Conservation (phyloP, 495 filamentous ascomycete genomes). For the Podospora australis region DNA sequence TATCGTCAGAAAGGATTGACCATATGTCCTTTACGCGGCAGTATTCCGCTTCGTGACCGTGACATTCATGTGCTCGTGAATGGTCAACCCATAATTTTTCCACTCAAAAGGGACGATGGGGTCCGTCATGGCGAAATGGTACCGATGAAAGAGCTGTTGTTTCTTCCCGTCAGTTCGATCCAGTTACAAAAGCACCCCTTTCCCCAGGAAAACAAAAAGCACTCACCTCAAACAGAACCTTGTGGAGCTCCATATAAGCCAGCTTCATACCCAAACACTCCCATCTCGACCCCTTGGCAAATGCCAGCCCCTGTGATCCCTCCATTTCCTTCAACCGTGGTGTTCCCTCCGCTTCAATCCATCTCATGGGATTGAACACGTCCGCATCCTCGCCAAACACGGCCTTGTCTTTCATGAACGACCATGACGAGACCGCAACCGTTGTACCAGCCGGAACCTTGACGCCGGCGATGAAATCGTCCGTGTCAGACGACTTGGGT, state of each 20-base stretch:
- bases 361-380: slow-evolving; percentile 34
- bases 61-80: slow-evolving; percentile 8
- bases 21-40: too few relatives aligned
- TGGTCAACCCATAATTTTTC: slow-evolving; percentile 6
- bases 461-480: slow-evolving; percentile 12
- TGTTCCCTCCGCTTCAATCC: slow-evolving; percentile 38
- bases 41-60: slow-evolving; percentile 6
- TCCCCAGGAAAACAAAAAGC: neutral
- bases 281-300: slow-evolving; percentile 46
- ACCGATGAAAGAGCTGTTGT: slow-evolving; percentile 19
- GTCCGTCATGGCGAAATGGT: slow-evolving; percentile 40
- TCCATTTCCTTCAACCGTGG: slow-evolving; percentile 43
- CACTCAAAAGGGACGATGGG: slow-evolving; percentile 32
- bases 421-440: slow-evolving; percentile 13
- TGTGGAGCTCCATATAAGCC: slow-evolving; percentile 50
- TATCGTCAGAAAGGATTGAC: too few relatives aligned
- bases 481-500: slow-evolving; percentile 13
- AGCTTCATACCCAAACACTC: slow-evolving; percentile 50
- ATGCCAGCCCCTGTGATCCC: slow-evolving; percentile 41
- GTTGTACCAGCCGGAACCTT: slow-evolving; percentile 14
- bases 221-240: slow-evolving; percentile 46
- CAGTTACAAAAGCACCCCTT: neutral
- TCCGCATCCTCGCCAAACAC: slow-evolving; percentile 47
- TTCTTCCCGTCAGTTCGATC: neutral
- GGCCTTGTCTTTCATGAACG: slow-evolving; percentile 42